A percentile compares a stretch with the other conserved stretches of the same genome.
Conservation (phyloP, 257 asterid genomes). For the Ligustrum vulgare region DNA sequence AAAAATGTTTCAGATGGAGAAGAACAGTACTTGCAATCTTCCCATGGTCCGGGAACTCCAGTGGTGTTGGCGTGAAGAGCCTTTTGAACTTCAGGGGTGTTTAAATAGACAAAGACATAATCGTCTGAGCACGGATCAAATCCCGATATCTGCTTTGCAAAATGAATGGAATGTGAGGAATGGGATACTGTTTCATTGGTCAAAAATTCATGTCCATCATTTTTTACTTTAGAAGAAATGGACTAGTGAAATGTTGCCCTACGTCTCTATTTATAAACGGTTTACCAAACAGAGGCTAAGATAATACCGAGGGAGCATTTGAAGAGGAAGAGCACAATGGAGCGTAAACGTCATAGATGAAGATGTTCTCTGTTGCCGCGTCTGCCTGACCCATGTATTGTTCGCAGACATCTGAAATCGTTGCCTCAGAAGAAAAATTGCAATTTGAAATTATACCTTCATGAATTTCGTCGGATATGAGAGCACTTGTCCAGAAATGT, state of each 20-base stretch:
- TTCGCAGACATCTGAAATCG: slow-evolving; percentile 14
- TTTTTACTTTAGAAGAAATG: too few relatives aligned
- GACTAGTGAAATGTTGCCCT: too few relatives aligned
- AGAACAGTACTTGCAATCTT: slow-evolving; percentile 36
- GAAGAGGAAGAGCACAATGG: slow-evolving; percentile 38
- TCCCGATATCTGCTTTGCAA: slow-evolving; percentile 24
- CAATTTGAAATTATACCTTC: slow-evolving; percentile 37
- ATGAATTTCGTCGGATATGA: slow-evolving; percentile 50
- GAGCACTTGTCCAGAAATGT: slow-evolving; percentile 47
- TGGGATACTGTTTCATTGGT: background rate
- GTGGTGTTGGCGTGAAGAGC: slow-evolving; percentile 45
- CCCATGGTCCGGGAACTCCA: slow-evolving; percentile 37
- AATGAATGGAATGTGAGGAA: background rate
- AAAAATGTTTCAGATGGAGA: background rate
- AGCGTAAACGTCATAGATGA: slow-evolving; percentile 40
- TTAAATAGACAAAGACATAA: slow-evolving; percentile 34
- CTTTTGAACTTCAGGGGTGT: slow-evolving; percentile 44
- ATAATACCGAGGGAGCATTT: slow-evolving; percentile 19
- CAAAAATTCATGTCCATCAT: too few relatives aligned
- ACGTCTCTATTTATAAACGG: too few relatives aligned
- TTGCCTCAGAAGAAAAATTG: slow-evolving; percentile 30
- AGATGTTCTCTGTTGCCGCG: slow-evolving; percentile 11
- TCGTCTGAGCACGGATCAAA: slow-evolving; percentile 54
- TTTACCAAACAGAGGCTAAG: background rate
- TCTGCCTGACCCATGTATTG: background rate